phyloP scores from a whole-genome alignment of 805 yeast species.

The Starmera dryadoides region DNA sequence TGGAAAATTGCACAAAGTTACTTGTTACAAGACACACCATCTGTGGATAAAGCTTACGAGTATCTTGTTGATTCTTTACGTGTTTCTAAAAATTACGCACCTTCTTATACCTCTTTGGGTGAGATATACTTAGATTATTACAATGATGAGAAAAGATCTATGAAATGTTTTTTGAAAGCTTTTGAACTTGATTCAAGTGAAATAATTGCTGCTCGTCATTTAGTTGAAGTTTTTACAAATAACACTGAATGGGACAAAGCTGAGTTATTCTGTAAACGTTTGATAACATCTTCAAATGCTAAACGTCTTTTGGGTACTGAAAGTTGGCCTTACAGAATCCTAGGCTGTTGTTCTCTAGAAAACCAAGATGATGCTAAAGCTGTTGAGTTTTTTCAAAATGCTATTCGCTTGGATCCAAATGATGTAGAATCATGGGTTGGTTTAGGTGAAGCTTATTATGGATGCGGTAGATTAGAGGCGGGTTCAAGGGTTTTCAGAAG shows the following conservation, averaged over 20 bases:
- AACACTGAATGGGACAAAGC: constrained; percentile 80
- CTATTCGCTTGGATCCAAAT: constrained; percentile 56
- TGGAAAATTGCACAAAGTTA: constrained; percentile 75
- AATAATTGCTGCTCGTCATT: constrained; percentile 60
- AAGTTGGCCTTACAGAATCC: constrained; percentile 85
- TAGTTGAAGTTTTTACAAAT: constrained; percentile 64
- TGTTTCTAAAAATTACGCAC: constrained; percentile 57
- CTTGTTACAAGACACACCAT: constrained; percentile 23
- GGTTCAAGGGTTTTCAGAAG: constrained; percentile 74
- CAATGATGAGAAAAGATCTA: constrained; percentile 60
- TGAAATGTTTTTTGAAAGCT: constrained; percentile 83
- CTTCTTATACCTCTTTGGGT: constrained; percentile 81
- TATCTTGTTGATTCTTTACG: constrained; percentile 56
- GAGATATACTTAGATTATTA: constrained; percentile 53
- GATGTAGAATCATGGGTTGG: constrained; percentile 90
- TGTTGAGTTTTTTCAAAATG: constrained; percentile 82
- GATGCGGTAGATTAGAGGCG: constrained; percentile 82
- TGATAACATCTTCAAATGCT: constrained; percentile 58
- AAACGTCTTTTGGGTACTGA: constrained; percentile 36
- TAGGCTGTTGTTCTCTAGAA: constrained; percentile 75
- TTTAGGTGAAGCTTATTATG: constrained; percentile 89
- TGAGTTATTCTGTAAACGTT: constrained; percentile 59
- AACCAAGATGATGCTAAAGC: constrained; percentile 69
- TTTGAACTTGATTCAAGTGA: constrained; percentile 81
- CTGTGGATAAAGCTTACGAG: constrained; percentile 45